These are phyloP conservation scores for Fusarium sp. DNA, from an alignment of 2,329 filamentous ascomycete genomes.

Conservation along the genomic window DNA sequence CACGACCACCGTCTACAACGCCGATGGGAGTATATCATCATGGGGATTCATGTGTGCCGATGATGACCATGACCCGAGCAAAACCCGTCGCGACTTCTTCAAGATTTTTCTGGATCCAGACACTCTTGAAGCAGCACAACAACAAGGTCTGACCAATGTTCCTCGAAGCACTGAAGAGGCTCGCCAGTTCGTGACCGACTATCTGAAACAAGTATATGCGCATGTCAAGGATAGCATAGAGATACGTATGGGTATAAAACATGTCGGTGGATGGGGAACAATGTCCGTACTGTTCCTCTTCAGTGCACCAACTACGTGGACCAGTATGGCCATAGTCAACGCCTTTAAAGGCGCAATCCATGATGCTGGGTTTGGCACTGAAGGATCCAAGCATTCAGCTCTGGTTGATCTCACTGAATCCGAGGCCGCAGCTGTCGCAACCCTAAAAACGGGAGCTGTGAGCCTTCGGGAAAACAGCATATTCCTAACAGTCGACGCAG, in stretches of 20 bases:
- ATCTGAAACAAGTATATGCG: constrained; percentile 60
- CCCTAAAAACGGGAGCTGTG: not conserved
- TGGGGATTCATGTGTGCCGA: constrained; percentile 67
- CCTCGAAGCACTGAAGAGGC: constrained; percentile 58
- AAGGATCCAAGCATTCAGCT: constrained; percentile 54
- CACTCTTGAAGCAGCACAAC: constrained; percentile 57
- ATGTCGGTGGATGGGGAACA: constrained; percentile 56
- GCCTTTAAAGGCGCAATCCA: constrained; percentile 61
- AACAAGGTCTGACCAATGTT: constrained; percentile 57
- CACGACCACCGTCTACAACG: constrained; percentile 62
- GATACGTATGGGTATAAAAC: constrained; percentile 53
- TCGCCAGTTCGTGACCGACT: constrained; percentile 62
- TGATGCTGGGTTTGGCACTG: constrained; percentile 62
- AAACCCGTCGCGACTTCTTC: constrained; percentile 62
- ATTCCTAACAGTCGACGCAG: constrained; percentile 7
- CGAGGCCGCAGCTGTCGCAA: constrained; percentile 61
- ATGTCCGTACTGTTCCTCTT: constrained; percentile 66
- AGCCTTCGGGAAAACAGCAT: not conserved
- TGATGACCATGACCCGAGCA: constrained; percentile 51
- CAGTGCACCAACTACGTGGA: constrained; percentile 69
- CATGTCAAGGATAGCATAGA: constrained; percentile 61
- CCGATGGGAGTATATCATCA: constrained; percentile 56
- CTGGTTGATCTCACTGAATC: constrained; percentile 61
- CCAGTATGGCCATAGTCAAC: constrained; percentile 62
- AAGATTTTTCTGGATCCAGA: constrained; percentile 65